A percentile compares a stretch with the other conserved stretches of the same genome.
These are phyloP conservation scores for Sporisorium scitamineum DNA, from an alignment of 1,284 basidiomycete species.

Conservation along the genomic window DNA sequence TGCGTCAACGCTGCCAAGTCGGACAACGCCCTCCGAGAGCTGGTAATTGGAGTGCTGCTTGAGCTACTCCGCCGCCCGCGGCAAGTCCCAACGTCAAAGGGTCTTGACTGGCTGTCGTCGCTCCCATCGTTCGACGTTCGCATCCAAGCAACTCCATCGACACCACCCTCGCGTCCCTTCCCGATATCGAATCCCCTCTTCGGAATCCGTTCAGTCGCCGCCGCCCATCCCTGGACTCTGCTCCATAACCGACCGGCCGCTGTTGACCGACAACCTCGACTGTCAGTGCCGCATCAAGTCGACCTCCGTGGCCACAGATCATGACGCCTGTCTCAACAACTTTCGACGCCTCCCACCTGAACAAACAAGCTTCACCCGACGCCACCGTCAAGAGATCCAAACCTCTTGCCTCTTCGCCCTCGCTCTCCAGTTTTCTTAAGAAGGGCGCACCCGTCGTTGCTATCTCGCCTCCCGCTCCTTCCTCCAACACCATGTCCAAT, in stretches of 20 bases:
- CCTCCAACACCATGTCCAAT: constrained; percentile 26
- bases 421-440: constrained; percentile 39
- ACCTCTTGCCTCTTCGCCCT: constrained; percentile 28
- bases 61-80: neutral
- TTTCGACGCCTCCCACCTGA: constrained; percentile 14
- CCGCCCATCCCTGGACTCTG: constrained; percentile 1
- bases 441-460: constrained; percentile 54
- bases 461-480: constrained; percentile 33
- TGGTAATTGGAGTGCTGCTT: neutral
- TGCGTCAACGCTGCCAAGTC: constrained; percentile 2
- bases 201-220: neutral
- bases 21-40: constrained; percentile 1
- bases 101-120: neutral
- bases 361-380: constrained; percentile 9
- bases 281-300: neutral
- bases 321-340: constrained; percentile 29
- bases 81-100: neutral
- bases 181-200: constrained; percentile 1
- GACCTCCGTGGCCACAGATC: constrained; percentile 12
- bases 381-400: constrained; percentile 11
- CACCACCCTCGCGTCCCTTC: neutral
- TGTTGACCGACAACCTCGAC: neutral
- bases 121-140: constrained; percentile 1
- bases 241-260: neutral
- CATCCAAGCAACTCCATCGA: neutral